Conservation (phyloP, 352 stramenopile genomes). For the Globisporangium okanoganense region DNA sequence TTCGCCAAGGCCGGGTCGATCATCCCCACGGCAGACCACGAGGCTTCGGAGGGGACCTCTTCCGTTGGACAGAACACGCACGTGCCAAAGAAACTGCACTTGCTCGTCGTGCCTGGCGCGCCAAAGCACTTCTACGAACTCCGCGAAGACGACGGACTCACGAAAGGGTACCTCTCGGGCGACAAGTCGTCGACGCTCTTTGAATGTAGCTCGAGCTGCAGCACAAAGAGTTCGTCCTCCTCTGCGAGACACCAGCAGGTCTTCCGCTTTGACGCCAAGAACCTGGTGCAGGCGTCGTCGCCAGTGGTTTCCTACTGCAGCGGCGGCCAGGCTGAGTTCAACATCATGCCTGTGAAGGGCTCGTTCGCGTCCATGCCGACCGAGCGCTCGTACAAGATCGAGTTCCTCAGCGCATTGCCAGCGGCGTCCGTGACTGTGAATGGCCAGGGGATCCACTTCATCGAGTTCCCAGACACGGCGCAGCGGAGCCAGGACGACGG, state of each 20-base stretch:
- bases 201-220: conserved; percentile 14
- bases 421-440: conserved; percentile 19
- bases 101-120: conserved; percentile 22
- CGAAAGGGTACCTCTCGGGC: conserved; percentile 21
- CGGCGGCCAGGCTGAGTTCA: conserved; percentile 13
- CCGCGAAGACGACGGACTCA: conserved; percentile 32
- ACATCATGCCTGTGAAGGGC: conserved; percentile 21
- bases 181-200: conserved; percentile 15
- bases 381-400: conserved; percentile 21
- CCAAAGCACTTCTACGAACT: conserved; percentile 14
- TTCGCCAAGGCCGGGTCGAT: conserved; percentile 30
- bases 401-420: conserved; percentile 19
- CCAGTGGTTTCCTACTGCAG: conserved; percentile 10
- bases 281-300: background rate
- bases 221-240: background rate
- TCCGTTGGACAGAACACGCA: conserved; percentile 20
- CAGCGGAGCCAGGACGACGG: background rate
- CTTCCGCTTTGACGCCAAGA: conserved; percentile 13
- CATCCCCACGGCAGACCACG: conserved; percentile 14
- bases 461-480: conserved; percentile 10
- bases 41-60: background rate
- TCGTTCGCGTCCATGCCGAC: conserved; percentile 10
- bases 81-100: conserved; percentile 13
- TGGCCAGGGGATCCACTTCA: conserved; percentile 11
- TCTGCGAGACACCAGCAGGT: background rate